Base-by-base conservation (phyloP, 2,329 filamentous ascomycete genomes). In the Calonectria pseudoreteaudii region DNA sequence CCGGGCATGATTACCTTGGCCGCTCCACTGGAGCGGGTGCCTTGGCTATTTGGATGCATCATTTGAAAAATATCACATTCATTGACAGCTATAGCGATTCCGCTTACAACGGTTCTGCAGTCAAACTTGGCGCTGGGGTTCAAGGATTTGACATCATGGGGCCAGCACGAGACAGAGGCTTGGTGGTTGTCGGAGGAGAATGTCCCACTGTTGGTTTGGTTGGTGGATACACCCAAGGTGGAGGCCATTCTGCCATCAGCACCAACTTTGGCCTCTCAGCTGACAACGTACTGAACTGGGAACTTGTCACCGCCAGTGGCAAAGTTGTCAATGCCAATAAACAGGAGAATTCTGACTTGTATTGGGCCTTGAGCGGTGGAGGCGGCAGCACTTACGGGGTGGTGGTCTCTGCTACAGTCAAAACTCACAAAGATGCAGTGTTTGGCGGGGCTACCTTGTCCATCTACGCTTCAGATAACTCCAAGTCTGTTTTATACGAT, bases 211-310 rank as follows among this genome's bases (percentile, higher is more conserved):
- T 93, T 4, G 91, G 91, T 1, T 76, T 91, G 10, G 88, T 89
- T 0, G 92, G 91, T n/a, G 91, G 91, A 1, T 93, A 90, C 77
- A 87, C 85, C 2, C 90, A 91, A 79, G 91, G 91, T 7, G 91
- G 90, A 31, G 91, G 77, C 14, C 90, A 92, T 77, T 87, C 86
- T 0, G 83, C 87, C 0, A 84, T 93, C 2, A 85, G 84, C 28
- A 88, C 88, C 0, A 83, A 79, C 13, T 90, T 88, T 70, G 92
- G 92, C 7, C 84, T 94, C 0, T 88, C 83, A 18, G 90, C 90
- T 0, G 92, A 93, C 75, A 88, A 93, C 65, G 86, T 88, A 0
- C 84, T 93, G 1, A 85, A 88, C 71, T 89, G 84, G 71, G 86
- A 91, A 71, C 88, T 92, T 1, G 85, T 93, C 18, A 89, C 87